These are phyloP conservation scores for Boletus rex-veris DNA, from an alignment of 768 basidiomycete species.

Conservation along the genomic window DNA sequence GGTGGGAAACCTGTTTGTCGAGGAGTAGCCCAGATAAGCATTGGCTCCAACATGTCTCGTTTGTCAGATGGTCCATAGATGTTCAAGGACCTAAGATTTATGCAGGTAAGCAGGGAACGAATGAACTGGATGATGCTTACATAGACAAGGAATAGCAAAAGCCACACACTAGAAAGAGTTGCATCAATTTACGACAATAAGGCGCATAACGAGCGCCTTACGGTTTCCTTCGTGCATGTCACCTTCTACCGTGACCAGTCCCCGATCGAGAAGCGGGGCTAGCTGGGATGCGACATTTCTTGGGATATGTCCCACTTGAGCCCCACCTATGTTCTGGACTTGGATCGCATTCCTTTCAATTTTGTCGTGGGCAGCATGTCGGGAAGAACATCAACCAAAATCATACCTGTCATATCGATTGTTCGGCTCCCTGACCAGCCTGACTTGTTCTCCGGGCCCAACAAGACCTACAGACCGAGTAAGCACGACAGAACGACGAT, in stretches of 20 bases:
- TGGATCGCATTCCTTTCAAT: conserved; percentile 66
- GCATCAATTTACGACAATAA: conserved; percentile 1
- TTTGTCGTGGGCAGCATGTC: not conserved
- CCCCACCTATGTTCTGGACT: conserved; percentile 70
- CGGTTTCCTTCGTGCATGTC: conserved; percentile 62
- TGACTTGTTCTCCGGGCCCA: conserved; percentile 74
- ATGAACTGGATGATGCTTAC: conserved; percentile 36
- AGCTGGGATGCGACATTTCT: conserved; percentile 54
- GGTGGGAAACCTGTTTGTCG: conserved; percentile 53
- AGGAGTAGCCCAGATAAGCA: conserved; percentile 73
- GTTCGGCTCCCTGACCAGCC: conserved; percentile 58
- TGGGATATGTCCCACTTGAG: conserved; percentile 82
- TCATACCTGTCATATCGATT: conserved; percentile 66
- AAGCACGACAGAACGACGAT: not conserved
- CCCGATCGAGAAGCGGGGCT: conserved; percentile 67
- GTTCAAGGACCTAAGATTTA: conserved; percentile 50
- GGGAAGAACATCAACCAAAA: not conserved
- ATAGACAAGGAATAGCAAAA: conserved; percentile 56
- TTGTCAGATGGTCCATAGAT: conserved; percentile 69
- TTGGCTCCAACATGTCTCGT: conserved; percentile 57
- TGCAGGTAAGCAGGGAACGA: not conserved
- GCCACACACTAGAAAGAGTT: conserved; percentile 35
- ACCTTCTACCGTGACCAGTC: conserved; percentile 68
- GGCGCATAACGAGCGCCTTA: conserved; percentile 25
- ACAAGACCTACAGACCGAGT: conserved; percentile 59